Percentiles rank a stretch among this genome's conserved stretches.
Conservation (phyloP, 352 stramenopile genomes). For the Pythium sukuiense region DNA sequence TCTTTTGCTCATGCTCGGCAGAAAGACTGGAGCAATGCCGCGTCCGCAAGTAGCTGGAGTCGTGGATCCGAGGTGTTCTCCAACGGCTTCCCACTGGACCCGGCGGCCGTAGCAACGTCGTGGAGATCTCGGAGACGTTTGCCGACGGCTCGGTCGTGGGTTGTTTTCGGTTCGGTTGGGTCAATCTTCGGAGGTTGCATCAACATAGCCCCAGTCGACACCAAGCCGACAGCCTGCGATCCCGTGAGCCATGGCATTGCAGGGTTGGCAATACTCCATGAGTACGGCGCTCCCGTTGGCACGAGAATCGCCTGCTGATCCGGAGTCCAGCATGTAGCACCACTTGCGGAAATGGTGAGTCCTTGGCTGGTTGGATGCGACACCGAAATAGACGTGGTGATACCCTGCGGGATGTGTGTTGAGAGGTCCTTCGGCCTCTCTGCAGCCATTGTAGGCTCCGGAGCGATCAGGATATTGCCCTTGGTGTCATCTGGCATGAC, state of each 20-base stretch:
- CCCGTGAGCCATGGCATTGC: slow-evolving; percentile 17
- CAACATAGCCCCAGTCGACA: neutral
- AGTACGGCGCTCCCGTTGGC: slow-evolving; percentile 5
- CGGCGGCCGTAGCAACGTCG: slow-evolving; percentile 2
- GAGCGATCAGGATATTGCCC: neutral
- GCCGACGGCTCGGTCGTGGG: slow-evolving; percentile 33
- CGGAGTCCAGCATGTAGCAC: slow-evolving; percentile 20
- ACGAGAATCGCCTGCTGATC: slow-evolving; percentile 18
- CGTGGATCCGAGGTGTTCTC: slow-evolving; percentile 38
- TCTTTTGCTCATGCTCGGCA: slow-evolving; percentile 33
- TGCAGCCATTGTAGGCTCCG: neutral
- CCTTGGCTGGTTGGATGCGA: neutral
- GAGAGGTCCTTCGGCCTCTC: neutral
- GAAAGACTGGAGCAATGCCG: slow-evolving; percentile 68
- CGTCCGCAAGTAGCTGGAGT: slow-evolving; percentile 73
- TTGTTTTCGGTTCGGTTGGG: slow-evolving; percentile 41
- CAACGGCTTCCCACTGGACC: slow-evolving; percentile 8
- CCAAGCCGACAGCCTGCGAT: neutral
- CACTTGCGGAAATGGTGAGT: slow-evolving; percentile 16
- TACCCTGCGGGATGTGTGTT: slow-evolving; percentile 4
- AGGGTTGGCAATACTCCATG: slow-evolving; percentile 20
- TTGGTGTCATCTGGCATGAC: neutral
- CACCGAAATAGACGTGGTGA: slow-evolving; percentile 8
- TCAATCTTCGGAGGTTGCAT: slow-evolving; percentile 43
- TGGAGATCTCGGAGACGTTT: slow-evolving; percentile 40